Percentiles rank a stretch among this genome's conserved stretches.
phyloP scores from a whole-genome alignment of 176 grass and related monocot species.

The Avena sativa region DNA sequence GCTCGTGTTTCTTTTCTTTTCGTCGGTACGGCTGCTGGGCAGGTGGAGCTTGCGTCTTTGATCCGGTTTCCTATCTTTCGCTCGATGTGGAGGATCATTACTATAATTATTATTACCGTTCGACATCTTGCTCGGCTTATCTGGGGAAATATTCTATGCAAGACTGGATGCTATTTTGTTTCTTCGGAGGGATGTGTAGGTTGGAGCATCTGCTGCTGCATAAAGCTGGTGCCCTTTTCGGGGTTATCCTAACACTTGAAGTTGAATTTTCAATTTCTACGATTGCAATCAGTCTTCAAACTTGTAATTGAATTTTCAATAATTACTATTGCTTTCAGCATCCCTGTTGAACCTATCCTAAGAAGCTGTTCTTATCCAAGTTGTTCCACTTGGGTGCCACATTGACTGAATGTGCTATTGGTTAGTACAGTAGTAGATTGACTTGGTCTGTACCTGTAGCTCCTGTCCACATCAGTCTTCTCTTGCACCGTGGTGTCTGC shows the following conservation, averaged over 20 bases:
- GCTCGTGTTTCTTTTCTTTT: neutral
- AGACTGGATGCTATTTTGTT: neutral
- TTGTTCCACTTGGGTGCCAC: constrained; percentile 19
- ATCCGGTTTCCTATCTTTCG: constrained; percentile 15
- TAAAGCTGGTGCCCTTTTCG: neutral
- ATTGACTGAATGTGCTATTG: neutral
- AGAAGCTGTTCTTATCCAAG: constrained; percentile 31
- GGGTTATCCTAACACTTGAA: neutral
- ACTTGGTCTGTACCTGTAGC: constrained; percentile 41
- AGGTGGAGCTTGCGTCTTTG: constrained; percentile 19
- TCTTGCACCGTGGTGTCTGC: constrained; percentile 33
- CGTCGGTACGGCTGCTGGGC: neutral
- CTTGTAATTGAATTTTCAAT: neutral
- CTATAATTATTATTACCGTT: neutral
- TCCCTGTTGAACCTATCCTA: constrained; percentile 23
- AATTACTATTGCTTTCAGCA: neutral
- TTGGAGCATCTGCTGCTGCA: neutral
- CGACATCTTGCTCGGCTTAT: neutral
- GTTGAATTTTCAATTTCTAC: neutral
- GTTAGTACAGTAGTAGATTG: constrained; percentile 16
- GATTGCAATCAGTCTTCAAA: neutral
- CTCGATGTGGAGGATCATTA: neutral
- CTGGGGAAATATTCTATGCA: neutral
- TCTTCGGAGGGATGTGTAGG: neutral
- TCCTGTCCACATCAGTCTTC: neutral